Evolutionary conservation across 805 yeast species (phyloP), one percentile per base, ranked within the genome.

Genomic region (Candida namnaoensis): DNA sequence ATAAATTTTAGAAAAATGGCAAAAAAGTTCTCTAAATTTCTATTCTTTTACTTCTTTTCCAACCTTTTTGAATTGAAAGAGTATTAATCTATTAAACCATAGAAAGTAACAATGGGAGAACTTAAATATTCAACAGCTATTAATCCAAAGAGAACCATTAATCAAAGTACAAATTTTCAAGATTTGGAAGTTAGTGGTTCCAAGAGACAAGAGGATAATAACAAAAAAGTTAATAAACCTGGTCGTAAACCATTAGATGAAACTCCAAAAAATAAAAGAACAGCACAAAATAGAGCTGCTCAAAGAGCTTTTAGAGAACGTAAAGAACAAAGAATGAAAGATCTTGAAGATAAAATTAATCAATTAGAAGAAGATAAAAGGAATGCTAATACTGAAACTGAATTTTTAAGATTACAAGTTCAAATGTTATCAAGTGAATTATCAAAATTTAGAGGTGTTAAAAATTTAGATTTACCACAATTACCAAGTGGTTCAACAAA

Each of bases 281-380:
- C 95, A 13, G 97, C 97, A 3, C 98, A 93, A 65, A 91, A 93
- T 61, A 74, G 98, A 53, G 97, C 97, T 4, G 98, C 98, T n/a
- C 99, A 93, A 64, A 71, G 98, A 42, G 98, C 98, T 7, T 91
- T 88, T 64, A 71, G 98, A 43, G 98, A 93, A 63, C 76, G 98
- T 46, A 91, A 91, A 60, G 98, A 91, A 61, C 72, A 72, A 39
- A 87, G 85, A 56, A 75, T 93, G 80, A 76, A 78, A 56, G 95
- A 88, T 48, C 69, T 91, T 46, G 96, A 90, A 58, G 80, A 78
- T 38, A 80, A 85, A 51, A 95, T 91, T 12, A 62, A 71, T 39
- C 60, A 66, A 49, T 71, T 91, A 49, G 96, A 93, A 60, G 73
- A 74, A 47, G 84, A 81, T 49, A 81, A 82, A 44, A 64, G 78